Base-by-base conservation (phyloP, 306 rosid genomes). In the Prunus mume region DNA sequence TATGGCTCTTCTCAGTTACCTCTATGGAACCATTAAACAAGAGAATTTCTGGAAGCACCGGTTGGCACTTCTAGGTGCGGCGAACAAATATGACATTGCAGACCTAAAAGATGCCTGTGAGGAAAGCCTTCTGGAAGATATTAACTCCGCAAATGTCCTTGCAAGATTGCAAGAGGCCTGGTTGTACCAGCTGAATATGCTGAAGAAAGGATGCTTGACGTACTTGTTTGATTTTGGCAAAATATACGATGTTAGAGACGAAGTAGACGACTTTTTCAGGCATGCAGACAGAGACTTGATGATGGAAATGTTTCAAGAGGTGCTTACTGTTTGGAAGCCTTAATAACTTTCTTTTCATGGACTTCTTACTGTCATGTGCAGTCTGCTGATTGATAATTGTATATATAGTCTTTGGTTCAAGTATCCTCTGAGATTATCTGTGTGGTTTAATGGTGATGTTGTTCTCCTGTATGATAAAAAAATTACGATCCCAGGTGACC, bases 51-150 rank as follows among this genome's bases (percentile, higher is more conserved):
- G 87, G 93, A 87, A 87, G 83, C 93, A 93, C 84, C 87, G 97
- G 72, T 76, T 91, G 63, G 85, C 88, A 2, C 91, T 93, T 67
- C 93, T 93, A 2, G 91, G 91, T 32, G 96, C 96, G 12, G 97
- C 98, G 9, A 82, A 90, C 81, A 93, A 93, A 73, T 93, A 93
- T 38, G 89, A 78, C 81, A 88, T 91, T 8, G 68, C 74, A 7
- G 85, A 80, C 73, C 89, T 93, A 5, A 86, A 93, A 82, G 96
- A 88, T 50, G 84, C 87, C 3, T 91, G 98, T 0, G 98, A 93
- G 88, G 93, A 93, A 76, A 90, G 93, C 84, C 96, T 93, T 46
- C 20, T 93, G 82, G 98, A 91, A 85, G 97, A 91, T 82, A 90
- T 93, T 12, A 90, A 82, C 86, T 80, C 91, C 0, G 76, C 54